Conservation (phyloP, 2,329 filamentous ascomycete genomes). For the Onygena corvina region DNA sequence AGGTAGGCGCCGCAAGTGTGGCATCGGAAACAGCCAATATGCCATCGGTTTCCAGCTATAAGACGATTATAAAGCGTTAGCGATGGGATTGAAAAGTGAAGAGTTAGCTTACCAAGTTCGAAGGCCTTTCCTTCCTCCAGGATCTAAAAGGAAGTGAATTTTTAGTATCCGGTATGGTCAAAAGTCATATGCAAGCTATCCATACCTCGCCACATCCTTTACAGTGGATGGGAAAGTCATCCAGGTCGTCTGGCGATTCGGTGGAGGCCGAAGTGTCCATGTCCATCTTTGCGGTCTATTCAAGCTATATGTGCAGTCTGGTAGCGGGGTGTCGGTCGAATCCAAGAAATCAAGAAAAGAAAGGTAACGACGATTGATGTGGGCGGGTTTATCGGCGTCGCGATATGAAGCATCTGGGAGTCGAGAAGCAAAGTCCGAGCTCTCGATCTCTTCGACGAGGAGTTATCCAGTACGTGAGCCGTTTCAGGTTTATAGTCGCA, state of each 20-base stretch:
- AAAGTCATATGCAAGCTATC: slow-evolving; percentile 13
- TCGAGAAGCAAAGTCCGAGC: neutral
- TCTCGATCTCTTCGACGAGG: neutral
- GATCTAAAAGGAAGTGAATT: slow-evolving; percentile 48
- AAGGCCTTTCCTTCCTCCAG: slow-evolving; percentile 98
- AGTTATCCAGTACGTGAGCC: neutral
- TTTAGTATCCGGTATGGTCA: slow-evolving; percentile 16
- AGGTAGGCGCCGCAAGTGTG: slow-evolving; percentile 90
- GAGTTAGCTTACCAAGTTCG: slow-evolving; percentile 62
- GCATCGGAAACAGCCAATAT: slow-evolving; percentile 97
- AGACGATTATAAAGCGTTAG: slow-evolving; percentile 17
- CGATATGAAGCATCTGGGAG: slow-evolving; percentile 6
- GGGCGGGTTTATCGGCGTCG: neutral
- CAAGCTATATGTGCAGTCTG: neutral
- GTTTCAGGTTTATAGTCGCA: slow-evolving; percentile 6
- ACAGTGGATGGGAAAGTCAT: slow-evolving; percentile 72
- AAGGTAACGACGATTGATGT: neutral
- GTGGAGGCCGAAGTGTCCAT: slow-evolving; percentile 18
- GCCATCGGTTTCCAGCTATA: slow-evolving; percentile 88
- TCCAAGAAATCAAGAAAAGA: neutral
- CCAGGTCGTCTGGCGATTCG: slow-evolving; percentile 52
- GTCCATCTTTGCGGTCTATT: neutral
- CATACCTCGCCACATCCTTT: slow-evolving; percentile 84
- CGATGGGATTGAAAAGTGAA: slow-evolving; percentile 15
- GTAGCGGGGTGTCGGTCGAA: neutral